Percentiles rank a stretch among this genome's conserved stretches.
Conservation (phyloP, 1,139 yeast species). For the Scheffersomyces segobiensis region DNA sequence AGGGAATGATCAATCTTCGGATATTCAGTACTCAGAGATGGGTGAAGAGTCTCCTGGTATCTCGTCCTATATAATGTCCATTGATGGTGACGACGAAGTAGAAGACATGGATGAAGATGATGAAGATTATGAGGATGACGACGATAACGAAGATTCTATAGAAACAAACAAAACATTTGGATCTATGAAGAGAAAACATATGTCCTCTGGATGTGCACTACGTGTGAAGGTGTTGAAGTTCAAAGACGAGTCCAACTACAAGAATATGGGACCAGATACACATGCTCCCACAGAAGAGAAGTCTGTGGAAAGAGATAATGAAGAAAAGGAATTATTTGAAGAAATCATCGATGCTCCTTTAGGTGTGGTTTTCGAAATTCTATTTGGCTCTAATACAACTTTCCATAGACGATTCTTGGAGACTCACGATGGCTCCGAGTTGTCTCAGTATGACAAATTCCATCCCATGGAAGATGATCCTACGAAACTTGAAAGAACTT, state of each 20-base stretch:
- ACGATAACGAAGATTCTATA: conserved; percentile 2
- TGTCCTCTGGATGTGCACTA: not conserved
- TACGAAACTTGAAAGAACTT: conserved; percentile 32
- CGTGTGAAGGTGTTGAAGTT: conserved; percentile 21
- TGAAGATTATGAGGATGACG: conserved; percentile 4
- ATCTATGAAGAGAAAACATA: not conserved
- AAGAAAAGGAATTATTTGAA: conserved; percentile 36
- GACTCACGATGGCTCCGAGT: conserved; percentile 49
- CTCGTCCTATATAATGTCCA: conserved; percentile 20
- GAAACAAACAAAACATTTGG: not conserved
- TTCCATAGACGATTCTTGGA: conserved; percentile 45
- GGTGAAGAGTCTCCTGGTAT: conserved; percentile 16
- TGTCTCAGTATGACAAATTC: conserved; percentile 43
- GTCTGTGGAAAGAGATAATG: conserved; percentile 13
- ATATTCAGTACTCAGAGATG: conserved; percentile 19
- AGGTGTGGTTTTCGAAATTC: conserved; percentile 48
- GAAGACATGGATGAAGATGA: conserved; percentile 5
- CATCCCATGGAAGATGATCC: conserved; percentile 33
- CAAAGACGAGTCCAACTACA: conserved; percentile 30
- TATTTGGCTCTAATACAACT: conserved; percentile 46
- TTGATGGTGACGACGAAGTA: conserved; percentile 28
- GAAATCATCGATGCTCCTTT: conserved; percentile 46
- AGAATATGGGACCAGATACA: conserved; percentile 42
- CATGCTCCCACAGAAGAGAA: conserved; percentile 35
- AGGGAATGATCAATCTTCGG: conserved; percentile 8